These are phyloP conservation scores for Aureobasidium sp. DNA, from an alignment of 2,329 filamentous ascomycete genomes.

Conservation along the genomic window DNA sequence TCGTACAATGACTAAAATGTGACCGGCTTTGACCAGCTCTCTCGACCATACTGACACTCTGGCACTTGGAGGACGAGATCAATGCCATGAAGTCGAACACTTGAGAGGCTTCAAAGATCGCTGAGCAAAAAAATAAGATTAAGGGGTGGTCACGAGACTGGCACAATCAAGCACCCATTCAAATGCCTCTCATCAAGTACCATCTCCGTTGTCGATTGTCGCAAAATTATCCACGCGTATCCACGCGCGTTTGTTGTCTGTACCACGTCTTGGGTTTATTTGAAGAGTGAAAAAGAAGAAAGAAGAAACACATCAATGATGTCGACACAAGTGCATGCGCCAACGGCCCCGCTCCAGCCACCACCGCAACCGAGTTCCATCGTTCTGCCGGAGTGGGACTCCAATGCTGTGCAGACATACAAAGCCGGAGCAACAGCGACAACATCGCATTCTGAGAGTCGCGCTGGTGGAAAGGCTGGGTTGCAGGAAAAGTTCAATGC, in stretches of 20 bases:
- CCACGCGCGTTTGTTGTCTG: background rate
- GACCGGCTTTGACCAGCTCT: no score
- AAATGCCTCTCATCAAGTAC: background rate
- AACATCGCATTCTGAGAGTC: constrained; percentile 12
- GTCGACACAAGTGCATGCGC: constrained; percentile 15
- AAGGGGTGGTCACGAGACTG: constrained; percentile 13
- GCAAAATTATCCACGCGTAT: background rate
- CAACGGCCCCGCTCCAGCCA: constrained; percentile 15
- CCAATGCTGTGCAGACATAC: no score
- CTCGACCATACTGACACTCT: no score
- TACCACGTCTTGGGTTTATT: background rate
- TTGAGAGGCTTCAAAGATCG: background rate
- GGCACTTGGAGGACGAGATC: no score
- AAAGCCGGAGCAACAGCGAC: constrained; percentile 17
- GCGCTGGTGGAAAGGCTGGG: background rate
- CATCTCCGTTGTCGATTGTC: background rate
- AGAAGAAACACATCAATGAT: background rate
- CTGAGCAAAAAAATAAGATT: no score
- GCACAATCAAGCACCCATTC: no score
- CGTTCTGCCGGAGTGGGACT: constrained; percentile 33
- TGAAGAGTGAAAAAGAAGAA: background rate
- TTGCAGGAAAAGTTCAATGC: constrained; percentile 34
- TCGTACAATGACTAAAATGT: background rate
- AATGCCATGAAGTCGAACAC: no score
- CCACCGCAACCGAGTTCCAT: no score